Conservation (phyloP, 345 rosid genomes). For the Aethionema arabicum region DNA sequence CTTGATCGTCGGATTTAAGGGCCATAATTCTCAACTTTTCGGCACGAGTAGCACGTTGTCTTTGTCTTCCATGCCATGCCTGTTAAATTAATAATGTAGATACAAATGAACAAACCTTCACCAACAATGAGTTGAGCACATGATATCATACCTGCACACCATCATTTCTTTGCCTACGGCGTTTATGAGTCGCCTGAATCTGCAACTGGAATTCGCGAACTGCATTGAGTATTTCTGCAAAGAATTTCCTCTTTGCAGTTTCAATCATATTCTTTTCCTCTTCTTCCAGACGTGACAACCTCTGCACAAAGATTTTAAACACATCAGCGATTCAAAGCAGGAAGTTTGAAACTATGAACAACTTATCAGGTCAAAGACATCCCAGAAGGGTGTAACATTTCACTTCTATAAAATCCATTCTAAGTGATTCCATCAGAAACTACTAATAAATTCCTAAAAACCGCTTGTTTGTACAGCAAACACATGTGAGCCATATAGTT, state of each 20-base stretch:
- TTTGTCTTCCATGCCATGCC: constrained; percentile 99
- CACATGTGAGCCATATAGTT: constrained; percentile 8
- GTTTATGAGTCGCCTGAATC: constrained; percentile 75
- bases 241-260: constrained; percentile 80
- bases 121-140: not conserved
- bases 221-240: constrained; percentile 82
- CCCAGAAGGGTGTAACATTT: not conserved
- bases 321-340: constrained; percentile 32
- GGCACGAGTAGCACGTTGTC: constrained; percentile 97
- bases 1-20: constrained; percentile 96
- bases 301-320: constrained; percentile 47
- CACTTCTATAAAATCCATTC: not conserved
- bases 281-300: constrained; percentile 81
- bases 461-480: not conserved
- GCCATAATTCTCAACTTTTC: constrained; percentile 97
- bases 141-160: constrained; percentile 62
- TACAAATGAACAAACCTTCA: not conserved
- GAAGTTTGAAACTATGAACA: constrained; percentile 10
- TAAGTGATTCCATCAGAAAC: not conserved
- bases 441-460: not conserved
- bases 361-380: not conserved
- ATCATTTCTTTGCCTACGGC: constrained; percentile 96
- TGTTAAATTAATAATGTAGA: constrained; percentile 33
- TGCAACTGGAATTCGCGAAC: constrained; percentile 89
- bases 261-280: constrained; percentile 79